A percentile compares a stretch with the other conserved stretches of the same genome.
Evolutionary conservation across 768 basidiomycete genomes (phyloP).

Genomic region (Mrakia gelida): DNA sequence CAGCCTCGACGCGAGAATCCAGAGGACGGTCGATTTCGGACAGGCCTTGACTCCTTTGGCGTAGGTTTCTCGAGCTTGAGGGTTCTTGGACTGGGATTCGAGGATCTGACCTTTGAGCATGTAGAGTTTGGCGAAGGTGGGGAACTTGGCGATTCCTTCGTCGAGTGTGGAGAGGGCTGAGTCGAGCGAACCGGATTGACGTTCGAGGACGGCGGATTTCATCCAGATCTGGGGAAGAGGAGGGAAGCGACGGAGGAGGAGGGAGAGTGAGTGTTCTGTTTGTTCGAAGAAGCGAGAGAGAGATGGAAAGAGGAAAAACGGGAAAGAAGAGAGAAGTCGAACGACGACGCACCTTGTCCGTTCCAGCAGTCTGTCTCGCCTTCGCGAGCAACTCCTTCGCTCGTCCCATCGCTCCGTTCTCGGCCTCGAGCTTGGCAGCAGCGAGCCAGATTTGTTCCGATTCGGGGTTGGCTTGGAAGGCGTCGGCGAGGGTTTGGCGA

Average conservation of each 20-base stretch:
- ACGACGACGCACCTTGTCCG: slow-evolving; percentile 63
- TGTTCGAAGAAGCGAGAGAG: background rate
- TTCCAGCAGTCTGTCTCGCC: slow-evolving; percentile 85
- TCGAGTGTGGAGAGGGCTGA: slow-evolving; percentile 70
- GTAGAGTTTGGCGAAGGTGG: slow-evolving; percentile 85
- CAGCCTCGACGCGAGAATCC: slow-evolving; percentile 81
- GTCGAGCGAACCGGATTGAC: slow-evolving; percentile 72
- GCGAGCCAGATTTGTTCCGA: slow-evolving; percentile 98
- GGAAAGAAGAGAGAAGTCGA: background rate
- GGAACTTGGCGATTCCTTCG: slow-evolving; percentile 74
- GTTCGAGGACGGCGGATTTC: slow-evolving; percentile 94
- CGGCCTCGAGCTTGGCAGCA: slow-evolving; percentile 92
- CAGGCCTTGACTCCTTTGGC: slow-evolving; percentile 79
- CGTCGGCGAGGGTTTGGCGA: slow-evolving; percentile 76
- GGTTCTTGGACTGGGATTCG: slow-evolving; percentile 53
- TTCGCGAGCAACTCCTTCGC: slow-evolving; percentile 81
- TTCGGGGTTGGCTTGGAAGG: slow-evolving; percentile 92
- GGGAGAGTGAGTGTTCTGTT: background rate
- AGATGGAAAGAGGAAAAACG: background rate
- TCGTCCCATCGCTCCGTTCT: slow-evolving; percentile 83
- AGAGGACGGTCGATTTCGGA: slow-evolving; percentile 76
- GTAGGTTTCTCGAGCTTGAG: slow-evolving; percentile 72
- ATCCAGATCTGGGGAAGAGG: slow-evolving; percentile 77
- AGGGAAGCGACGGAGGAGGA: background rate
- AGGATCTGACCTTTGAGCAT: slow-evolving; percentile 96